Conservation (phyloP, 2,329 filamentous ascomycete genomes). For the Neurospora sp. region DNA sequence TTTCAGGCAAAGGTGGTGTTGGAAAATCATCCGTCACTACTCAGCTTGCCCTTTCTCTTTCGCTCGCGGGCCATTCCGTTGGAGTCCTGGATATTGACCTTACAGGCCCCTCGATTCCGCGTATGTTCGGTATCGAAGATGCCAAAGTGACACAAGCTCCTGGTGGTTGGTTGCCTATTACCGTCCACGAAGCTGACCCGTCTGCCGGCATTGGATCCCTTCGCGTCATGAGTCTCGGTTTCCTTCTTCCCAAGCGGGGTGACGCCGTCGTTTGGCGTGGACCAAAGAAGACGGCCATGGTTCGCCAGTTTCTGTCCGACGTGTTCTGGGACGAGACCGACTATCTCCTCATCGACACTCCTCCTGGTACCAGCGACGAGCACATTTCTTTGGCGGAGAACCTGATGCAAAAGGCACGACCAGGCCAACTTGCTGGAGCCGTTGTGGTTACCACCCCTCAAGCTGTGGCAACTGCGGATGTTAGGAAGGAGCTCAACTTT, state of each 20-base stretch:
- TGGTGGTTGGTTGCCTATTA: conserved; percentile 84
- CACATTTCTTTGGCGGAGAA: conserved; percentile 93
- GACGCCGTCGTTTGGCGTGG: conserved; percentile 97
- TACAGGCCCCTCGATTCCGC: conserved; percentile 91
- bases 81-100: conserved; percentile 95
- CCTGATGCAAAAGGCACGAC: conserved; percentile 52
- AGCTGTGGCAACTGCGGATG: conserved; percentile 85
- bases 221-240: conserved; percentile 86
- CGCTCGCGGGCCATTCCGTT: conserved; percentile 76
- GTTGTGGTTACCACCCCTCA: conserved; percentile 96
- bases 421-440: conserved; percentile 69
- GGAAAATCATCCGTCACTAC: conserved; percentile 98
- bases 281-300: conserved; percentile 98
- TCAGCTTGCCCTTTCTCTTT: conserved; percentile 83
- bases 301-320: conserved; percentile 88
- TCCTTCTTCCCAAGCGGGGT: conserved; percentile 71
- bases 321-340: conserved; percentile 84
- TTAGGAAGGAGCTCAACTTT: conserved; percentile 91
- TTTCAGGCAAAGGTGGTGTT: conserved; percentile 96
- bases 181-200: conserved; percentile 58
- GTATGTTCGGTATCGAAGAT: conserved; percentile 82
- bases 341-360: conserved; percentile 89
- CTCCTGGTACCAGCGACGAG: conserved; percentile 91
- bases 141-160: conserved; percentile 86
- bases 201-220: conserved; percentile 50